Evolutionary conservation across 1,284 basidiomycete genomes (phyloP), one percentile per base, ranked within the genome.

Genomic region (Apiotrichum gamsii): DNA sequence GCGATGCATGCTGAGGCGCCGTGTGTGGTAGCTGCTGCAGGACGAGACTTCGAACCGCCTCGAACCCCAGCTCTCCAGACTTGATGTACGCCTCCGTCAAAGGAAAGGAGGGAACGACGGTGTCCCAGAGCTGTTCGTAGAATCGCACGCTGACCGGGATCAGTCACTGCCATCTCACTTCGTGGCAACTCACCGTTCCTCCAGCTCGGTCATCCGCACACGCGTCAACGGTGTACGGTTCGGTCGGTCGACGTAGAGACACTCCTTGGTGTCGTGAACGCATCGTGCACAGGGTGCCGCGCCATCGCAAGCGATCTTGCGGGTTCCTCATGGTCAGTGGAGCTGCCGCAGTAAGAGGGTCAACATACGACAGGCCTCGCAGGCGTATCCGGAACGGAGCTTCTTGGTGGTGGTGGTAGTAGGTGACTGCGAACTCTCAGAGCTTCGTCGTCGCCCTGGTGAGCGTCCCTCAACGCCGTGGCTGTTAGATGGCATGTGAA

Each of bases 131-230:
- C 11, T 28, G 25, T 11, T 28, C 25, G 11, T 28, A 28, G 11
- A 28, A 6, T 28, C 8, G 11, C 8, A 28, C 11, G 6, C 25
- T 28, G 35, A 24, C 36, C 32, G 44, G 18, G 24, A 14, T 28
- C 10, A 31, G 37, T 16, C 25, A 16, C n/a, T 16, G 31, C 31
- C n/a, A 33, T 33, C n/a, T 28, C 25, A 28, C 18, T 14, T 8
- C 2, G 8, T 16, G 2, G 20, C 23, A n/a, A 39, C 53, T 34
- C 47, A 58, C 58, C 40, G 40, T 29, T 54, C 45, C 39, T 60
- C 58, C 29, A 60, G 47, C 42, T 52, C 49, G 23, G 54, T 54
- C 58, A 60, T 60, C 24, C 56, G 38, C 31, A 21, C 42, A 32
- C 58, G 37, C 5, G 58, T 60, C 23, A 60, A 37, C 8, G 58